Conservation (phyloP, 768 basidiomycete genomes). For the Gyrodon lividus region DNA sequence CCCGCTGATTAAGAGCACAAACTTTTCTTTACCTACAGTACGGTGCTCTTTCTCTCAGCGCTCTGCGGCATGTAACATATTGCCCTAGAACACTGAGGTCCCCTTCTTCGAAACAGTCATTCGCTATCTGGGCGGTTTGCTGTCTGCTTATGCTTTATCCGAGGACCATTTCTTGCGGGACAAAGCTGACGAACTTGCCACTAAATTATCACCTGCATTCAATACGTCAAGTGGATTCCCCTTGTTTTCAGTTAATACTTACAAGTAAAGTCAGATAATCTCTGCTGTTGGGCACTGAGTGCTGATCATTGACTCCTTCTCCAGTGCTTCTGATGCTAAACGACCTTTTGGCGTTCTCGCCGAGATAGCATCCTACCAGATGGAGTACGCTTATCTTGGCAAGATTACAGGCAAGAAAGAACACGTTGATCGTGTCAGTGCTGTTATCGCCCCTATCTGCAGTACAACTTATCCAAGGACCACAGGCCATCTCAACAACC, state of each 20-base stretch:
- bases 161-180: conserved; percentile 58
- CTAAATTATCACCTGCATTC: conserved; percentile 72
- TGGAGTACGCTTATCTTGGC: conserved; percentile 85
- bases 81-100: conserved; percentile 29
- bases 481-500: conserved; percentile 50
- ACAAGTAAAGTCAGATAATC: conserved; percentile 39
- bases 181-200: conserved; percentile 77
- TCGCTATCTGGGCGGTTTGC: conserved; percentile 83
- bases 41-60: conserved; percentile 8
- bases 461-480: not conserved
- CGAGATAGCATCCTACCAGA: conserved; percentile 77
- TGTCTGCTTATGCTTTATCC: conserved; percentile 80
- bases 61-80: not conserved
- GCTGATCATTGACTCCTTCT: not conserved
- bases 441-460: not conserved
- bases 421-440: conserved; percentile 55
- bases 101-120: conserved; percentile 88
- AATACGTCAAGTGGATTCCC: conserved; percentile 70
- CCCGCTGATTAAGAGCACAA: conserved; percentile 45
- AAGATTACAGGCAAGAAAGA: conserved; percentile 70
- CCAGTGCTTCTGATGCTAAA: conserved; percentile 18
- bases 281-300: not conserved
- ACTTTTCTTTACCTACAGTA: conserved; percentile 50
- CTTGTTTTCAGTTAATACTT: conserved; percentile 64
- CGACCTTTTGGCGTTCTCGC: conserved; percentile 52